Conservation (phyloP, 306 rosid genomes). For the Dryas octopetala region DNA sequence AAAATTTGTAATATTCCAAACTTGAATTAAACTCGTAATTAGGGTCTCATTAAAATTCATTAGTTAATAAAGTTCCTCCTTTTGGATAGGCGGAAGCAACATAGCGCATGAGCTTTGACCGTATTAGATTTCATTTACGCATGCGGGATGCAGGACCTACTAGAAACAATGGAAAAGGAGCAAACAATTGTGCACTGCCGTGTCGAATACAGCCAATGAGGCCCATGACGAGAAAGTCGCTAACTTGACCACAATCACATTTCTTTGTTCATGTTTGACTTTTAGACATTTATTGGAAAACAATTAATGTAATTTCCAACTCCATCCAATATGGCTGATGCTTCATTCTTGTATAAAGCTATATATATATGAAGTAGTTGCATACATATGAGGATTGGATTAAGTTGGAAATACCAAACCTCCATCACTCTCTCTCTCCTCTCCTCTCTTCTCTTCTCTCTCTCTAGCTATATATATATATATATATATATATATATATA, state of each 20-base stretch:
- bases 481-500: too few species aligned
- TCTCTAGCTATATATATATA: background rate
- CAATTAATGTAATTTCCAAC: conserved; percentile 3
- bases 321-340: background rate
- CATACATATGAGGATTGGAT: background rate
- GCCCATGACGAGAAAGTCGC: conserved; percentile 14
- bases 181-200: too few species aligned
- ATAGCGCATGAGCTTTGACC: background rate
- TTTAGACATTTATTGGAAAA: conserved; percentile 20
- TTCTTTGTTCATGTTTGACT: conserved; percentile 38
- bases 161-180: too few species aligned
- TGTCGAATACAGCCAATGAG: background rate
- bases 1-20: too few species aligned
- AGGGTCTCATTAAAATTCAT: too few species aligned
- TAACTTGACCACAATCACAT: conserved; percentile 31
- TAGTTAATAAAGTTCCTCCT: background rate
- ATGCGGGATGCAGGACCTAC: too few species aligned
- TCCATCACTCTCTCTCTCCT: conserved; percentile 7
- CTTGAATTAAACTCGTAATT: too few species aligned
- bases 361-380: background rate
- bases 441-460: background rate
- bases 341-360: background rate
- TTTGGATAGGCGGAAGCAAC: background rate
- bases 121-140: too few species aligned
- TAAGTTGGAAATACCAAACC: conserved; percentile 14